Conservation (phyloP, 2,329 filamentous ascomycete species). For the Aspergillus sp. region DNA sequence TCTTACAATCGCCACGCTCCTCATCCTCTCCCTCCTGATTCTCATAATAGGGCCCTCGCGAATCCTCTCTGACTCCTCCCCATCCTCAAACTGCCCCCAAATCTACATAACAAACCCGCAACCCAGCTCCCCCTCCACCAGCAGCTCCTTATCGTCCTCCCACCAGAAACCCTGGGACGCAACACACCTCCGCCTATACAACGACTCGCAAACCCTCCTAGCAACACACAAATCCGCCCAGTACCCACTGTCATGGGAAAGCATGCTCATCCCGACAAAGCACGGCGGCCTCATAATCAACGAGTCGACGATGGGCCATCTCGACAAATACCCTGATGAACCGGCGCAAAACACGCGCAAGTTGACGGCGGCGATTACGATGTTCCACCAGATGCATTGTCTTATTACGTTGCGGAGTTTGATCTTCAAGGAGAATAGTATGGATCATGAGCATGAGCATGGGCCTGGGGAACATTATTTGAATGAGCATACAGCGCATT, state of each 20-base stretch:
- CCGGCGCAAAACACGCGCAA: background rate
- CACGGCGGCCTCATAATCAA: constrained; percentile 5
- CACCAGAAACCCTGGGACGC: background rate
- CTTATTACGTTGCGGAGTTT: constrained; percentile 17
- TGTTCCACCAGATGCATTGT: constrained; percentile 25
- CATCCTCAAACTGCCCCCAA: background rate
- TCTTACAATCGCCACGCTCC: constrained; percentile 10
- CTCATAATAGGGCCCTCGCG: constrained; percentile 12
- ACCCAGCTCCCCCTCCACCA: background rate
- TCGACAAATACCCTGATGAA: background rate
- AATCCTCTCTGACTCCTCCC: constrained; percentile 6
- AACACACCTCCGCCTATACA: background rate
- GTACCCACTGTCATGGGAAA: constrained; percentile 12
- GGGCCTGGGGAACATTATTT: background rate
- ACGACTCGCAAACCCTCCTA: background rate
- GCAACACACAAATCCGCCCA: background rate
- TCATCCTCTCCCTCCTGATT: constrained; percentile 9
- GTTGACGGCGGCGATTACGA: constrained; percentile 12
- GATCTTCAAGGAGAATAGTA: constrained; percentile 17
- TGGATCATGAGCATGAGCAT: background rate
- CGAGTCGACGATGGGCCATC: background rate
- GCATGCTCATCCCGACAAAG: constrained; percentile 12
- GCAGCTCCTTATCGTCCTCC: background rate
- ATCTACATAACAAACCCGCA: background rate
- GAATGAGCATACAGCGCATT: constrained; percentile 23